Conservation (phyloP, 2,329 filamentous ascomycete species). For the Ceratocystis destructans region DNA sequence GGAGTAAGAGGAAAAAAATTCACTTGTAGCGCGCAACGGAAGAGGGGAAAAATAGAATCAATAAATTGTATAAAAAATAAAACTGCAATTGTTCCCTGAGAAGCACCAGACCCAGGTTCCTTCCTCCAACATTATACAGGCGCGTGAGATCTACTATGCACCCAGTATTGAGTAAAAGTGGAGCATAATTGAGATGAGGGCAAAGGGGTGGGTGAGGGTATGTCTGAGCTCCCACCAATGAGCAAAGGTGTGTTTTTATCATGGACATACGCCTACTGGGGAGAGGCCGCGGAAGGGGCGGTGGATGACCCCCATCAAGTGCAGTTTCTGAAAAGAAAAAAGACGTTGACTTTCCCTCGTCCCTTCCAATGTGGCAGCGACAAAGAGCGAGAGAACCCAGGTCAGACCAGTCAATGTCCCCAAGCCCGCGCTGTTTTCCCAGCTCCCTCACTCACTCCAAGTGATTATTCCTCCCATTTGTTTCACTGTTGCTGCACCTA, state of each 20-base stretch:
- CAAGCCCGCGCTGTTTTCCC: too few relatives aligned
- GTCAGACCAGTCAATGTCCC: neutral
- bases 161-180: neutral
- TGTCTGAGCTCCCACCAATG: slow-evolving; percentile 1
- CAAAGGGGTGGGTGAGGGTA: neutral
- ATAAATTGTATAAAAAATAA: slow-evolving; percentile 4
- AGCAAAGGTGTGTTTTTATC: neutral
- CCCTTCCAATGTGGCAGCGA: neutral
- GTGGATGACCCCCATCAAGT: slow-evolving; percentile 6
- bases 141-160: neutral
- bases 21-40: neutral
- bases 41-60: neutral
- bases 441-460: too few relatives aligned
- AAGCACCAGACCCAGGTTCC: neutral
- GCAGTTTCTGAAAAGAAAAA: neutral
- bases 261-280: neutral
- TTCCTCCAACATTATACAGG: neutral
- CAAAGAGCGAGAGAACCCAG: neutral
- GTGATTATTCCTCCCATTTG: too few relatives aligned
- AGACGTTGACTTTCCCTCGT: neutral
- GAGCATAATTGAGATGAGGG: slow-evolving; percentile 1
- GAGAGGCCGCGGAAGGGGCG: neutral
- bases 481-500: too few relatives aligned
- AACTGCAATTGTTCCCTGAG: neutral
- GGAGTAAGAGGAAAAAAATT: neutral